Evolutionary conservation across 2,329 filamentous ascomycete genomes (phyloP).

Genomic region (Trichoderma sp.): DNA sequence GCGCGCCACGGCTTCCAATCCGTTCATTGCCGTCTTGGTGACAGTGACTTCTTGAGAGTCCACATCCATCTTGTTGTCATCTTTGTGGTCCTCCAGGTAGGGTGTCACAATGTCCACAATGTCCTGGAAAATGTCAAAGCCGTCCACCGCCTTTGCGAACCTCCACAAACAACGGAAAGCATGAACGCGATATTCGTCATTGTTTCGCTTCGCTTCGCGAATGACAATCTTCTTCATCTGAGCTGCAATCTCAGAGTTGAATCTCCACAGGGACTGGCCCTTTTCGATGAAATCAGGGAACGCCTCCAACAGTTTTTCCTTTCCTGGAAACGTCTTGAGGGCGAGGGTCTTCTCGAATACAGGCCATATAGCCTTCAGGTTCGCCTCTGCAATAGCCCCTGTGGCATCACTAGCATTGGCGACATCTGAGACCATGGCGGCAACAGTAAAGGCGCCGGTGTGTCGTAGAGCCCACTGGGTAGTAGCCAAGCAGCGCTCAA

Average conservation of each 20-base stretch:
- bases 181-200: conserved; percentile 77
- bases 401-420: conserved; percentile 59
- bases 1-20: conserved; percentile 53
- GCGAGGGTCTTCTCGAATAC: conserved; percentile 77
- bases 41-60: conserved; percentile 55
- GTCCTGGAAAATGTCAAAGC: conserved; percentile 70
- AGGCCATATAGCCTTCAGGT: conserved; percentile 74
- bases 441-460: conserved; percentile 78
- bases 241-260: conserved; percentile 55
- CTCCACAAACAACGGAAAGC: conserved; percentile 73
- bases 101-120: conserved; percentile 65
- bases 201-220: conserved; percentile 89
- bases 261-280: conserved; percentile 59
- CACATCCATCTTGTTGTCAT: conserved; percentile 70
- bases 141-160: conserved; percentile 67
- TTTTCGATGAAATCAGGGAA: conserved; percentile 77
- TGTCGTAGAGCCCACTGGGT: conserved; percentile 91
- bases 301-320: conserved; percentile 79
- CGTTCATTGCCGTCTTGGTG: conserved; percentile 51
- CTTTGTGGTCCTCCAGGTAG: conserved; percentile 60
- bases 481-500: conserved; percentile 70
- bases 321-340: conserved; percentile 91
- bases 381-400: conserved; percentile 61
- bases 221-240: conserved; percentile 79
- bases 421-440: conserved; percentile 70